Base-by-base conservation (phyloP, 2,329 filamentous ascomycete genomes). In the Rachicladosporium sp. region DNA sequence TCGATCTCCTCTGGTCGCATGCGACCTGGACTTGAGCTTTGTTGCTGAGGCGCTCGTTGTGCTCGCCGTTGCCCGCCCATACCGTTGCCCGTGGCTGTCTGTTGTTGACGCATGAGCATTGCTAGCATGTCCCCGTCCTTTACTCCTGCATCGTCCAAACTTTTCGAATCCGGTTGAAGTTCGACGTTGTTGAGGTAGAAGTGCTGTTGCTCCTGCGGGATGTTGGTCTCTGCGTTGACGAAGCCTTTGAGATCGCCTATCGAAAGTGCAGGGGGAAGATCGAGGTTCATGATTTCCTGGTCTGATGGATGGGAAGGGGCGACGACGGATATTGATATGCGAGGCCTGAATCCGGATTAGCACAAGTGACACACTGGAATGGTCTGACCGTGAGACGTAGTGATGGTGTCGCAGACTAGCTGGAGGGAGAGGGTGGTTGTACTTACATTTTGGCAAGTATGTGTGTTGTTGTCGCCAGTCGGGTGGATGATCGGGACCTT, bases 71-170 rank as follows among this genome's bases (percentile, higher is more conserved):
- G 61, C 40, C 51, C 49, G 21, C 49, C 48, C 46, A 51, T 52
- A 43, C 41, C 50, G 41, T 48, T 51, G 57, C 69, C 47, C 68
- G 68, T 37, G 57, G 46, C 51, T 50, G 66, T 53, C 57, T 69
- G 47, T 68, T 69, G 38, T 66, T 65, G 64, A 46, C 52, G 50
- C 56, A 94, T 80, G 57, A 93, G 82, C 50, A 96, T 74, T 23
- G 83, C 86, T 48, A 98, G 68, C 83, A 98, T 88, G 56, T 95
- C 91, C 40, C 86, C 86, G 63, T 96, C 85, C 36, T 70, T 75
- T 52, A 98, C 82, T 32, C 81, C 74, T 27, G 88, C 73, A 53
- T 89, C 73, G 50, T 87, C 76, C 56, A 98, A 74, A 3, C 87
- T 94, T 60, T 87, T 82, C 43, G 73, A 64, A 53, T 88, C 80